These are phyloP conservation scores for Starmerella stigmatis DNA, from an alignment of 805 yeast genomes.

Conservation along the genomic window DNA sequence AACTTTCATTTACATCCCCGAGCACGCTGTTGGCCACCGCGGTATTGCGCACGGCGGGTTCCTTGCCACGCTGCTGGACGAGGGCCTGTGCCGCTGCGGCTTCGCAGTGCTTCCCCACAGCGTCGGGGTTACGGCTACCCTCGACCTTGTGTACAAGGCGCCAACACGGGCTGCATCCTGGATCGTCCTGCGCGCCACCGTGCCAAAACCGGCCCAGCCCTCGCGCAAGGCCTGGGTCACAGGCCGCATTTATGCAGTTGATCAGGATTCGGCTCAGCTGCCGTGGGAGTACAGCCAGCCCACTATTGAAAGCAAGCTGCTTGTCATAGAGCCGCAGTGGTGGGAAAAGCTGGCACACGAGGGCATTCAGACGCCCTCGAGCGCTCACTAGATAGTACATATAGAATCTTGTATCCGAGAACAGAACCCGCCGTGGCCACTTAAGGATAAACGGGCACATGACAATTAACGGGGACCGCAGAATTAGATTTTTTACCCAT, in stretches of 20 bases:
- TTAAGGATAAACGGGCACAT: too few relatives aligned
- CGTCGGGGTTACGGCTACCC: slow-evolving; percentile 80
- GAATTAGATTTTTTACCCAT: too few relatives aligned
- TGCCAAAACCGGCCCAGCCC: slow-evolving; percentile 38
- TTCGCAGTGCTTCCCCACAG: slow-evolving; percentile 68
- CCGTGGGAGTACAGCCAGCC: slow-evolving; percentile 16
- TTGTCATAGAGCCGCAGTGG: slow-evolving; percentile 35
- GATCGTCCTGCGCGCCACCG: slow-evolving; percentile 57
- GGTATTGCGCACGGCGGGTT: slow-evolving; percentile 83
- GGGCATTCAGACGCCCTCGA: too few relatives aligned
- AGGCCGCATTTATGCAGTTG: slow-evolving; percentile 51
- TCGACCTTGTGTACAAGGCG: slow-evolving; percentile 48
- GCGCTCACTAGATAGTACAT: too few relatives aligned
- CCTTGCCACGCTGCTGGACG: slow-evolving; percentile 74
- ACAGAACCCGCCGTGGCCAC: too few relatives aligned
- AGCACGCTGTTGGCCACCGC: slow-evolving; percentile 51
- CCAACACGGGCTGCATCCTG: slow-evolving; percentile 55
- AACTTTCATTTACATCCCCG: slow-evolving; percentile 8
- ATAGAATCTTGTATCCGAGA: too few relatives aligned
- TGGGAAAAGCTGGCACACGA: slow-evolving; percentile 27
- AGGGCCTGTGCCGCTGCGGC: slow-evolving; percentile 75
- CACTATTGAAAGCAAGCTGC: slow-evolving; percentile 28
- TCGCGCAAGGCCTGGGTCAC: slow-evolving; percentile 77
- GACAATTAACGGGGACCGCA: too few relatives aligned
- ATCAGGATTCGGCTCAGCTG: slow-evolving; percentile 2